Evolutionary conservation across 805 yeast species (phyloP), one percentile per base, ranked within the genome.

Genomic region (Kuraishia molischiana): DNA sequence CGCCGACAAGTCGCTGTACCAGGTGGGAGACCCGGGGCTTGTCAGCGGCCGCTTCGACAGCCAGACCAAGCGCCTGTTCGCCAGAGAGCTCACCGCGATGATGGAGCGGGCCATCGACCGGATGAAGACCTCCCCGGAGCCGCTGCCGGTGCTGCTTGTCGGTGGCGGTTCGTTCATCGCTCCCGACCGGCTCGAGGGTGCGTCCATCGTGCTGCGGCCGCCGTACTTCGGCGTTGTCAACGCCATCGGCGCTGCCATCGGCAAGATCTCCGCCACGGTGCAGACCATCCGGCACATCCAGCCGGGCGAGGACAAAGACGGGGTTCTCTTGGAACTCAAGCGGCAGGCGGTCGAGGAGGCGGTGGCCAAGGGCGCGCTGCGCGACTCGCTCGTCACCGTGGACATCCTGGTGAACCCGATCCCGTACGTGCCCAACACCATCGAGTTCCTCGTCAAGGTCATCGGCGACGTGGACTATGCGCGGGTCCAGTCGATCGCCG

Each of bases 81-180:
- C 31, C 5, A n/a, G 6, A 28, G 17, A 11, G 13, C 31, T 28
- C 15, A 58, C 54, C 38, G 18, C 14, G 15, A 60, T 56, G 51
- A 42, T 68, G 3, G 72, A 66, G 41, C 44, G 35, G 17, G 61
- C 63, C 4, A 59, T 69, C 35, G 75, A 69, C 44, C 43, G 61
- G 32, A 65, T 69, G 62, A 66, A 64, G 47, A 67, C 72, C 4
- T 55, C 54, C 24, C 63, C 70, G 2, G 70, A 62, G 3, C 64
- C 62, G 3, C 45, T 67, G 11, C 64, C 68, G 1, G 67, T 68
- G 1, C 36, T 69, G 5, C 51, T 66, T 5, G 74, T 69, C 29
- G 74, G 74, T 30, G 74, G 75, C 29, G 74, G 74, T 11, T 67
- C 74, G 2, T 60, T 69, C 39, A 64, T 69, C 38, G 61, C 59